Conservation (phyloP, 805 yeast genomes). For the Wickerhamiella sergipiensis region DNA sequence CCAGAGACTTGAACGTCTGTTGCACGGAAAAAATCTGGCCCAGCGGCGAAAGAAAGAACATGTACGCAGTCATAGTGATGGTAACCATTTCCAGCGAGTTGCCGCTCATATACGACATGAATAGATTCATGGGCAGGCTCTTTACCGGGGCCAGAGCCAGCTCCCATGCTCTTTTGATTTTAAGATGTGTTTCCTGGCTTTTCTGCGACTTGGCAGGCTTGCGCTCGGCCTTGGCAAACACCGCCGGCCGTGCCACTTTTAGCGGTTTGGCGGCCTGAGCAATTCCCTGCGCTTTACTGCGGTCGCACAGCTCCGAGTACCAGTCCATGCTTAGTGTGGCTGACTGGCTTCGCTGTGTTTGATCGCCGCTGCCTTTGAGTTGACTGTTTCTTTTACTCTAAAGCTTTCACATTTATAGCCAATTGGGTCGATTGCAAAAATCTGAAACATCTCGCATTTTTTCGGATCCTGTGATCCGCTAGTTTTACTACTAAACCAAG, state of each 20-base stretch:
- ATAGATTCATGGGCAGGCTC: conserved; percentile 72
- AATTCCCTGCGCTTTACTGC: conserved; percentile 11
- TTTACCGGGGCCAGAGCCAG: conserved; percentile 73
- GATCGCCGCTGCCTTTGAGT: no score
- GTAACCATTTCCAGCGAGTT: conserved; percentile 81
- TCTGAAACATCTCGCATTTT: no score
- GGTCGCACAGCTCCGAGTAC: conserved; percentile 18
- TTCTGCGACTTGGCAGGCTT: conserved; percentile 1
- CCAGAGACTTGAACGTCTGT: conserved; percentile 34
- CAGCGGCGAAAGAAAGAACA: conserved; percentile 57
- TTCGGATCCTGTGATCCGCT: no score
- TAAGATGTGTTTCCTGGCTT: conserved; percentile 18
- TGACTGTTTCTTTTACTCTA: no score
- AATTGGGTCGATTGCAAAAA: no score
- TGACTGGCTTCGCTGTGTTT: no score
- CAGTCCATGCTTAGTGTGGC: conserved; percentile 9
- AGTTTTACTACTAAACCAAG: no score
- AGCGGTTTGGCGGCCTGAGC: conserved; percentile 6
- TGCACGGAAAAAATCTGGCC: conserved; percentile 52
- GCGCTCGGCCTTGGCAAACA: not conserved
- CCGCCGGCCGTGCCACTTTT: conserved; percentile 5
- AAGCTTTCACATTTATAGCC: no score
- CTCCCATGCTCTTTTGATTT: conserved; percentile 66
- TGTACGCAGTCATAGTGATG: conserved; percentile 75
- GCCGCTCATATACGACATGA: conserved; percentile 91